Percentiles rank a stretch among this genome's conserved stretches.
phyloP scores from a whole-genome alignment of 108 stramenopile species.

The Cyclotella kingstonii region DNA sequence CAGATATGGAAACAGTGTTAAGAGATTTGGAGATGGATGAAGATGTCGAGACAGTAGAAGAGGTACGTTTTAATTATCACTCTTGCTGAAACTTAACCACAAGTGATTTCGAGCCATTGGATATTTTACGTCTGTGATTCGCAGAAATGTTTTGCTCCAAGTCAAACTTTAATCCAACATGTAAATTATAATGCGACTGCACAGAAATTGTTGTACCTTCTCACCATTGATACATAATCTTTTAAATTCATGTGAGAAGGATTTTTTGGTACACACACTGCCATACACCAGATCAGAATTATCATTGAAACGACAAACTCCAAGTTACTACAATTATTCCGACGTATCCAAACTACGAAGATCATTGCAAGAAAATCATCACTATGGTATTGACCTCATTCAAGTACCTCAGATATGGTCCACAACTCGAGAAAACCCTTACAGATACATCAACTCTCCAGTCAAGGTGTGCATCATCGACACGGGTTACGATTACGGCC shows the following conservation, averaged over 20 bases:
- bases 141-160: not conserved
- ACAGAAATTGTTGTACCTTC: too few species aligned
- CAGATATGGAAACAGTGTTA: conserved; percentile 5
- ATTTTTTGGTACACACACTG: not conserved
- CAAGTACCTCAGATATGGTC: conserved; percentile 23
- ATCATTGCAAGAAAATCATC: conserved; percentile 12
- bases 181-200: too few species aligned
- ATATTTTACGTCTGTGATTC: not conserved
- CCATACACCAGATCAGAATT: too few species aligned
- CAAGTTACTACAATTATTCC: not conserved
- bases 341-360: not conserved
- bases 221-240: too few species aligned
- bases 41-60: conserved; percentile 29
- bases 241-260: not conserved
- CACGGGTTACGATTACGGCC: conserved; percentile 41
- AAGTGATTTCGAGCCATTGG: not conserved
- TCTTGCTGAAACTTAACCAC: not conserved
- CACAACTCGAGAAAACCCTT: not conserved
- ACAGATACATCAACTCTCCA: conserved; percentile 13
- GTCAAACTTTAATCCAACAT: too few species aligned
- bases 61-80: conserved; percentile 7
- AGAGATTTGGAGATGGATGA: conserved; percentile 21
- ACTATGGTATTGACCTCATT: conserved; percentile 24
- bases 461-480: conserved; percentile 54
- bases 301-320: too few species aligned